Evolutionary conservation across 2,329 filamentous ascomycete genomes (phyloP), one percentile per base, ranked within the genome.

Genomic region (Fusarium virguliforme): DNA sequence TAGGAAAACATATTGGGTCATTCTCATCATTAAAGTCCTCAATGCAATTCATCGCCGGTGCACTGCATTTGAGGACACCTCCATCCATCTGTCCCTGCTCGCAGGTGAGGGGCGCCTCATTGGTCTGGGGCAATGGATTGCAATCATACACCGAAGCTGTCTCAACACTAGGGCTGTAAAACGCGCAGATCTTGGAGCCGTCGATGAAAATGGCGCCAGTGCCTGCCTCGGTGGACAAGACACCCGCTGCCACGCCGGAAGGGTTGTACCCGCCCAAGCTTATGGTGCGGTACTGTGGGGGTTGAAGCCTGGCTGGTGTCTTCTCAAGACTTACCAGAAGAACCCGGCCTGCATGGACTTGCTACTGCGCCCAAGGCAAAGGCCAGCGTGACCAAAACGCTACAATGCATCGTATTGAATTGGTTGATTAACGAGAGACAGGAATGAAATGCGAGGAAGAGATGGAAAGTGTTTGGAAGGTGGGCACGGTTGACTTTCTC

Each of bases 1-100:
- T 50, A 18, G 46, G 4, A 34, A 32, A 30, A 22, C 46, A 50
- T 10, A 26, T 9, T 8, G 26, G 26, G 46, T 30, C 26, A 18
- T 34, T 32, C 2, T 50, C 46, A 50, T 50, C 46, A 13, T 50
- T 12, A 34, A 50, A 50, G 46, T 32, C 46, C 26, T 50, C 46
- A 32, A 50, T 32, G 26, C 46, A 50, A 32, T 12, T 50, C 46
- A 32, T 50, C 4, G 28, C 22, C 7, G 46, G 46, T 28, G 46
- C 46, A 30, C 26, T 32, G 5, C 46, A 50, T 15, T 18, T 50
- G 26, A 50, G 46, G 8, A 32, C 10, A 5, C 46, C 46, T 15
- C 46, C 46, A 30, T 50, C 26, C 26, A 15, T 15, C 46, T 50
- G 26, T 3, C 46, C 46, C 12, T 32, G 28, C 13, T 32, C 26